These are phyloP conservation scores for Myriosclerotinia curreyana DNA, from an alignment of 2,329 filamentous ascomycete species.

Conservation along the genomic window DNA sequence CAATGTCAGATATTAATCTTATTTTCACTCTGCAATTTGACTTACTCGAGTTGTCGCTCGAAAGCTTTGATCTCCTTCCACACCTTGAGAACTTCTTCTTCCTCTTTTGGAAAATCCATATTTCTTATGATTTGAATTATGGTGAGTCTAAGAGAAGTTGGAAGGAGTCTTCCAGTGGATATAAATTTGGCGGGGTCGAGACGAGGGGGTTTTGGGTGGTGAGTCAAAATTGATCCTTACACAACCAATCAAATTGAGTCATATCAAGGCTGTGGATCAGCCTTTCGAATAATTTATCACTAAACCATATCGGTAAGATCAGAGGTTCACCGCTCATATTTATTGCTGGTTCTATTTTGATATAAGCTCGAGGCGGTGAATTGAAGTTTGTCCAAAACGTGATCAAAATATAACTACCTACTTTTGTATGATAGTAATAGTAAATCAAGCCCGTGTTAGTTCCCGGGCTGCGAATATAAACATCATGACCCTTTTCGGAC, in stretches of 20 bases:
- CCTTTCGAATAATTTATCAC: not conserved
- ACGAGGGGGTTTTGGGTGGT: conserved; percentile 11
- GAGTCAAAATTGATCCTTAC: conserved; percentile 10
- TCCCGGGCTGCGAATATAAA: not conserved
- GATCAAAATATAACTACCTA: not conserved
- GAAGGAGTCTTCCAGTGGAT: conserved; percentile 8
- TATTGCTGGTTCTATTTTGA: not conserved
- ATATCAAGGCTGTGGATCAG: conserved; percentile 3
- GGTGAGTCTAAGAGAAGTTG: not conserved
- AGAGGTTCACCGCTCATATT: not conserved
- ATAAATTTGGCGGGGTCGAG: conserved; percentile 10
- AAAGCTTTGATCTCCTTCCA: conserved; percentile 20
- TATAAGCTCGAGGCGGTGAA: not conserved
- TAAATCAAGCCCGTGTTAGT: not conserved
- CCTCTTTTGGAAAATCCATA: conserved; percentile 18
- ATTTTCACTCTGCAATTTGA: not conserved
- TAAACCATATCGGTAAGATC: not conserved
- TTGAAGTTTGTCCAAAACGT: not conserved
- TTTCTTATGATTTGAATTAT: conserved; percentile 7
- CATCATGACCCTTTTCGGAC: not conserved
- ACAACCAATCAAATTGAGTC: conserved; percentile 5
- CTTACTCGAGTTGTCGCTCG: conserved; percentile 19
- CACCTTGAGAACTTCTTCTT: conserved; percentile 15
- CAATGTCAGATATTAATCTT: not conserved
- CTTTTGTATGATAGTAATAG: not conserved